Evolutionary conservation across 148 eudicot species (phyloP), one percentile per base, ranked within the genome.

Genomic region (Camellia sinensis): DNA sequence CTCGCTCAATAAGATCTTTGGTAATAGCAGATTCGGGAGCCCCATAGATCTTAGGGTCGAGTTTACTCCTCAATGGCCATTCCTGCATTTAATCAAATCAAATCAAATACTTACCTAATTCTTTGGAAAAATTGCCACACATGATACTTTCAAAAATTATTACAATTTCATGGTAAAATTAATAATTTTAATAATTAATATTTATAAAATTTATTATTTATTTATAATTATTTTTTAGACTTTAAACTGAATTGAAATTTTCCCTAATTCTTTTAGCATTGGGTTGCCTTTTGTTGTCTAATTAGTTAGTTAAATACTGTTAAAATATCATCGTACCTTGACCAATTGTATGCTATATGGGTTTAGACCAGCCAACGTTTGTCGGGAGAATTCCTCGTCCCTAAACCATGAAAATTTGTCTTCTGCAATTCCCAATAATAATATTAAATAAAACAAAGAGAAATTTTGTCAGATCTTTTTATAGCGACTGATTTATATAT

Each of bases 291-390:
- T 48, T 5, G 37, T 29, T 29, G 37, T 29, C 0, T 29, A 29
- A 29, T 29, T 29, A 29, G 37, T 29, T 29, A 29, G 37, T 1
- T 29, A 29, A 29, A 29, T 29, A 29, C 37, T 0, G 37, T 29
- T 29, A 29, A 29, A 29, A 29, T 0, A 29, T 29, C 37, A 29
- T 29, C 37, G 60, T 89, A 94, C 98, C 93, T 76, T 90, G 59
- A 94, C 91, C 45, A 92, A 70, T 61, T 87, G 72, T 59, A 94
- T 87, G 85, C 80, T 60, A 19, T 71, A 87, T 3, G 97, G 98
- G 75, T 94, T 92, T 2, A 92, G 21, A 81, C 98, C 97, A 43
- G 97, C 98, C 70, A 94, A 89, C 60, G 93, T 91, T 75, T 94
- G 90, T 5, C 98, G 83, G 21, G 93, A 80, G 80, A 94, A 93